Evolutionary conservation across 1,284 basidiomycete genomes (phyloP).

Genomic region (Austroboletus novae-zelandiae): DNA sequence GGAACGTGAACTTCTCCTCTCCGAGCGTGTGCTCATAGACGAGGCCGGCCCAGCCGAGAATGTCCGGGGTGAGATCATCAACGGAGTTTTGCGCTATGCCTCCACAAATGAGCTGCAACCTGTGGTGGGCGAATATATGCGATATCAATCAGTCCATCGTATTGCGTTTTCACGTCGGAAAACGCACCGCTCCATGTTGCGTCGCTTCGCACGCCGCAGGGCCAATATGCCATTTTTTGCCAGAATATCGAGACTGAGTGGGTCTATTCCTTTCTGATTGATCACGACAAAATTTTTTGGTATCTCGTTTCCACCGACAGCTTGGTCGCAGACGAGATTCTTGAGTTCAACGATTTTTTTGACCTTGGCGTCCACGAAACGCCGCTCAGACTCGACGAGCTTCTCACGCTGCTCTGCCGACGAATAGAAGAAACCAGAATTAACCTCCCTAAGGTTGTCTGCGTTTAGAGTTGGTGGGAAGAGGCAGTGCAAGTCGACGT

Average conservation of each 20-base stretch:
- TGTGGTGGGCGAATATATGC: conserved; percentile 30
- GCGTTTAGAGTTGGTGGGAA: conserved; percentile 17
- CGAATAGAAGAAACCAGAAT: conserved; percentile 99
- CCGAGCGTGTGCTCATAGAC: conserved; percentile 99
- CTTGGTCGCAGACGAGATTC: conserved; percentile 92
- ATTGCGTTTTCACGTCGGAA: conserved; percentile 26
- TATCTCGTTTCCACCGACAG: conserved; percentile 76
- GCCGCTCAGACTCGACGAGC: conserved; percentile 95
- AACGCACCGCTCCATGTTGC: conserved; percentile 91
- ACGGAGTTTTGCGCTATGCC: conserved; percentile 98
- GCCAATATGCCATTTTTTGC: conserved; percentile 98
- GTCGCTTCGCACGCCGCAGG: conserved; percentile 91
- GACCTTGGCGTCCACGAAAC: conserved; percentile 92
- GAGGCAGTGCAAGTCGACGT: conserved; percentile 36
- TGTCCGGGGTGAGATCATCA: conserved; percentile 89
- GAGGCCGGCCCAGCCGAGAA: conserved; percentile 95
- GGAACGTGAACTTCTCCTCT: conserved; percentile 98
- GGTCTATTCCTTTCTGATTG: conserved; percentile 99
- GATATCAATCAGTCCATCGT: conserved; percentile 14
- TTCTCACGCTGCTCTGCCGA: conserved; percentile 98
- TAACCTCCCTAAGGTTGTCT: conserved; percentile 78
- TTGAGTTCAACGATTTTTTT: conserved; percentile 98
- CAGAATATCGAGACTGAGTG: conserved; percentile 93
- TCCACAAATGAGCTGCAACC: conserved; percentile 91
- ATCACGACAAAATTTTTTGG: conserved; percentile 92